These are phyloP conservation scores for Mallotus nudiflorus DNA, from an alignment of 345 rosid species.

Conservation along the genomic window DNA sequence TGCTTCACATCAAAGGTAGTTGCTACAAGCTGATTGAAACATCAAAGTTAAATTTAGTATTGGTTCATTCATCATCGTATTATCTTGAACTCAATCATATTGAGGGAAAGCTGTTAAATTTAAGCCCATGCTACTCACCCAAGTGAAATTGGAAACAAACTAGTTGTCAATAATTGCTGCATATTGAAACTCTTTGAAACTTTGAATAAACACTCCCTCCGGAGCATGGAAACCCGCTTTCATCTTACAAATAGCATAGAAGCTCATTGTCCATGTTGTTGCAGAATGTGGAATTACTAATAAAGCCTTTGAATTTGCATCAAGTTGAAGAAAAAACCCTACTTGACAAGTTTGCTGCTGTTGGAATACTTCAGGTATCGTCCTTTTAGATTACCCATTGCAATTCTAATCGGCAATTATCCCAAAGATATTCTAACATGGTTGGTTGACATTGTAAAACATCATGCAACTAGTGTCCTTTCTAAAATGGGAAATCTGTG, in stretches of 20 bases:
- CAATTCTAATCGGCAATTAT: neutral
- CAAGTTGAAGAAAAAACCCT: slow-evolving; percentile 61
- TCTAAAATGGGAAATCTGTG: too few relatives aligned
- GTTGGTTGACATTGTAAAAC: too few relatives aligned
- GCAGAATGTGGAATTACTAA: slow-evolving; percentile 62
- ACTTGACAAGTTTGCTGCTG: slow-evolving; percentile 83
- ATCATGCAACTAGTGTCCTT: too few relatives aligned
- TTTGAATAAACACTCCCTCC: neutral
- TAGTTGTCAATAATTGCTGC: neutral
- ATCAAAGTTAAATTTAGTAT: neutral
- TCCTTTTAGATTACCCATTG: slow-evolving; percentile 6
- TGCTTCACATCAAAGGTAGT: slow-evolving; percentile 70
- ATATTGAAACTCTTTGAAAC: neutral
- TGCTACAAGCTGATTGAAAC: slow-evolving; percentile 1
- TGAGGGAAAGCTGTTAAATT: neutral
- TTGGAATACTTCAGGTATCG: slow-evolving; percentile 83
- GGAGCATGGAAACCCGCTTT: neutral
- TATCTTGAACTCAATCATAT: neutral
- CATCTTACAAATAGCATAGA: neutral
- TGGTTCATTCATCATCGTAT: neutral
- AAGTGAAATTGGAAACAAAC: neutral
- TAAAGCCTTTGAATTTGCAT: slow-evolving; percentile 61
- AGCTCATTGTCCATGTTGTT: slow-evolving; percentile 19
- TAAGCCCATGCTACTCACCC: neutral
- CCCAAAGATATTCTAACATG: too few relatives aligned